phyloP scores from a whole-genome alignment of 805 yeast species.

The Lachancea thermotolerans region DNA sequence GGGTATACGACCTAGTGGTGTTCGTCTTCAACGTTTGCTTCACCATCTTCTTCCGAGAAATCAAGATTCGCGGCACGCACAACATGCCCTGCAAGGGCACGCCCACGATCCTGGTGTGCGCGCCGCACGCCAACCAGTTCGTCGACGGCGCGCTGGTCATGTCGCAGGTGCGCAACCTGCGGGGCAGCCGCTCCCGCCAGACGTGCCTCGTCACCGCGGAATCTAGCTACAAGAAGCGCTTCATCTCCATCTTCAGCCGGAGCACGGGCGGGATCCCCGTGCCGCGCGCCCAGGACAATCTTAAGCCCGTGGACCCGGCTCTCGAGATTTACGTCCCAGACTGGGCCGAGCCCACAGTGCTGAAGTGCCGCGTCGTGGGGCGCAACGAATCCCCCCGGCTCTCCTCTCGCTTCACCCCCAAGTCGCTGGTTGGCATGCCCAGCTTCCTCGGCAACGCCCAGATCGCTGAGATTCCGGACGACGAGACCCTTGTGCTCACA shows the following conservation, averaged over 20 bases:
- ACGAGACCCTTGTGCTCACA: slow-evolving; percentile 58
- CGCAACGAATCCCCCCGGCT: slow-evolving; percentile 50
- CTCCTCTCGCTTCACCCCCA: slow-evolving; percentile 49
- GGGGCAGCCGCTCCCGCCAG: slow-evolving; percentile 49
- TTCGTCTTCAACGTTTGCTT: slow-evolving; percentile 26
- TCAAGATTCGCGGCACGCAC: slow-evolving; percentile 57
- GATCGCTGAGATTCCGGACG: slow-evolving; percentile 58
- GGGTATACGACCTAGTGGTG: slow-evolving; percentile 27
- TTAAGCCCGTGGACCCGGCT: slow-evolving; percentile 59
- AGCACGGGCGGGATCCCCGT: slow-evolving; percentile 81
- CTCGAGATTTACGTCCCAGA: slow-evolving; percentile 47
- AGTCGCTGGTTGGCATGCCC: slow-evolving; percentile 72
- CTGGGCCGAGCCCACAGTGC: slow-evolving; percentile 39
- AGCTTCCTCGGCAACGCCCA: slow-evolving; percentile 71
- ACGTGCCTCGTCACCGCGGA: slow-evolving; percentile 81
- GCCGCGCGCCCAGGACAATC: slow-evolving; percentile 80
- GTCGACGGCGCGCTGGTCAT: slow-evolving; percentile 74
- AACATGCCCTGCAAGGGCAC: slow-evolving; percentile 26
- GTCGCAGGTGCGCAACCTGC: slow-evolving; percentile 54
- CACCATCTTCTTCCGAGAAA: slow-evolving; percentile 60
- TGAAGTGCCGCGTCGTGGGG: slow-evolving; percentile 45
- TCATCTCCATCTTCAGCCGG: slow-evolving; percentile 72
- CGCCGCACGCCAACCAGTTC: slow-evolving; percentile 86
- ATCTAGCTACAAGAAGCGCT: slow-evolving; percentile 50
- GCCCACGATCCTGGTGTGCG: slow-evolving; percentile 71